phyloP scores from a whole-genome alignment of 305 asterid species.

The Plantago coronopus region DNA sequence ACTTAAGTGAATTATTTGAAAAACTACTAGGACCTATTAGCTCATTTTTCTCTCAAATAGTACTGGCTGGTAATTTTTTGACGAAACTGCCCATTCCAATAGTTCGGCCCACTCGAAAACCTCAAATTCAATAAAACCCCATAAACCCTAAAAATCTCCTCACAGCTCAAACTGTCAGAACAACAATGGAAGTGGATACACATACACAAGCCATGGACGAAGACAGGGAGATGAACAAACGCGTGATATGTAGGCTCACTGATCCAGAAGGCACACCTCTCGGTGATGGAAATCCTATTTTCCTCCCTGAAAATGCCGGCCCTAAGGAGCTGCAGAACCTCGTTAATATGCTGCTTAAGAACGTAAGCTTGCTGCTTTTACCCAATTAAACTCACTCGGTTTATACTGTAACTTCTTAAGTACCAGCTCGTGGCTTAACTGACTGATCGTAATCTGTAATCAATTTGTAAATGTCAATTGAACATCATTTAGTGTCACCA shows the following conservation, averaged over 20 bases:
- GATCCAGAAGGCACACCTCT: constrained; percentile 68
- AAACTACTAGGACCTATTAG: too few species aligned
- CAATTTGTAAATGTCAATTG: too few species aligned
- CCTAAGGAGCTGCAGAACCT: constrained; percentile 84
- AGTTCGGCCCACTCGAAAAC: neutral
- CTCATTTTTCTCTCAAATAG: too few species aligned
- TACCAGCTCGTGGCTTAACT: neutral
- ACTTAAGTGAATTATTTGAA: too few species aligned
- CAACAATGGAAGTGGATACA: constrained; percentile 34
- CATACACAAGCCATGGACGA: constrained; percentile 25
- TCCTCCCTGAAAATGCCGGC: constrained; percentile 69
- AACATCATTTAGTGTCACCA: too few species aligned
- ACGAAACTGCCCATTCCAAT: neutral
- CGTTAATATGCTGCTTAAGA: constrained; percentile 66
- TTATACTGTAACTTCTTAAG: neutral
- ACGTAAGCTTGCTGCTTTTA: constrained; percentile 33
- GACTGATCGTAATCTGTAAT: too few species aligned
- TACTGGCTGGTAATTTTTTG: neutral
- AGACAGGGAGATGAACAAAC: constrained; percentile 40
- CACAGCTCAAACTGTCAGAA: neutral
- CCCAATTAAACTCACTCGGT: neutral
- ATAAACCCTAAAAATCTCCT: constrained; percentile 3
- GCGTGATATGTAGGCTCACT: constrained; percentile 65
- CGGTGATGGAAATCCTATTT: constrained; percentile 48
- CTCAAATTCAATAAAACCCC: neutral